Conservation (phyloP, 495 filamentous ascomycete genomes). For the Thermochaetoides thermophila region DNA sequence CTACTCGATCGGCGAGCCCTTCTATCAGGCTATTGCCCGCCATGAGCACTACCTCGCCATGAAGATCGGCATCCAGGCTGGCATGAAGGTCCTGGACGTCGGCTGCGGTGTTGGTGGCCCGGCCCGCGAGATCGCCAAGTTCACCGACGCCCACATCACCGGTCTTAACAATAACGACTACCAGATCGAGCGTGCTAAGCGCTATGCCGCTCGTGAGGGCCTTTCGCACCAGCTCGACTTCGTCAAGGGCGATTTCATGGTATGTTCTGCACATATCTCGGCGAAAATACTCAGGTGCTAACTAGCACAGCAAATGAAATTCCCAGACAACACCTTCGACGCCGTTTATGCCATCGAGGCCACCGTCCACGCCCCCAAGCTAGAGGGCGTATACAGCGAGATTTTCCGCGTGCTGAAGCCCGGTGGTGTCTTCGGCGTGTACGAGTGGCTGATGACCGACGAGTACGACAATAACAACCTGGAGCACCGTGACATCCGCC, state of each 20-base stretch:
- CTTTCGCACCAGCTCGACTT: constrained; percentile 71
- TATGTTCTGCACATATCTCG: constrained; percentile 17
- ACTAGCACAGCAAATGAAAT: constrained; percentile 70
- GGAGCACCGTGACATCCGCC: constrained; percentile 77
- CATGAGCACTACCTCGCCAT: constrained; percentile 97
- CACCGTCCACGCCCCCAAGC: constrained; percentile 84
- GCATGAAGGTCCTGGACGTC: constrained; percentile 88
- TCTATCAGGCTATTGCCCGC: constrained; percentile 85
- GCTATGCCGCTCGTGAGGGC: constrained; percentile 70
- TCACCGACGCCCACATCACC: constrained; percentile 76
- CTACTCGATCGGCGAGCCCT: constrained; percentile 75
- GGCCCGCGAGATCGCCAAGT: constrained; percentile 93
- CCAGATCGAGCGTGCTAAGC: constrained; percentile 88
- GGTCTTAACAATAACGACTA: constrained; percentile 99
- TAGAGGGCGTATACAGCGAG: constrained; percentile 89
- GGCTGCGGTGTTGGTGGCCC: constrained; percentile 96
- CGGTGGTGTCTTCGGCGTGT: constrained; percentile 90
- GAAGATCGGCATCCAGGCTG: constrained; percentile 69
- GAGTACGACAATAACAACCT: constrained; percentile 81
- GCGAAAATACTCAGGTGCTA: constrained; percentile 2
- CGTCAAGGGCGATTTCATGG: constrained; percentile 97
- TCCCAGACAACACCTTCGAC: constrained; percentile 82
- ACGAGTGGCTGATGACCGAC: constrained; percentile 99
- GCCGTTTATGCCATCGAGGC: constrained; percentile 97
- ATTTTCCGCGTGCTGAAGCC: constrained; percentile 95